phyloP scores from a whole-genome alignment of 2,329 filamentous ascomycete genomes.

The Pseudohalonectria lignicola region DNA sequence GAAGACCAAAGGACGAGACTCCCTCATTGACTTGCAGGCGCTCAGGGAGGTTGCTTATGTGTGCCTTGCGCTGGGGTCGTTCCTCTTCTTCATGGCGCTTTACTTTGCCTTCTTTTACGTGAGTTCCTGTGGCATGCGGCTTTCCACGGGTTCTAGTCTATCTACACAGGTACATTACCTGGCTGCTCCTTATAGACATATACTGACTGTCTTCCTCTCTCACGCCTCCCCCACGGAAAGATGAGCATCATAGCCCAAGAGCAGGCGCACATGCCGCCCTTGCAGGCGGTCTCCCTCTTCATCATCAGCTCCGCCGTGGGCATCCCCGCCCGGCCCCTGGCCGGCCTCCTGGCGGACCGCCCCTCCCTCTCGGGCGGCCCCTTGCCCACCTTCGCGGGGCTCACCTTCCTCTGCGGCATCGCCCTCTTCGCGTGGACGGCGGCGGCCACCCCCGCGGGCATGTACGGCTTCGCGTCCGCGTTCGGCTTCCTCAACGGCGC shows the following conservation, averaged over 20 bases:
- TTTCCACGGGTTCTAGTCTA: no score
- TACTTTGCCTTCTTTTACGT: constrained; percentile 42
- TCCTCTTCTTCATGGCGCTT: constrained; percentile 35
- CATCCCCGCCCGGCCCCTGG: constrained; percentile 40
- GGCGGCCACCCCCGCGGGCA: constrained; percentile 26
- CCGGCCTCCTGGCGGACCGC: constrained; percentile 39
- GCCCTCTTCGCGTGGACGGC: constrained; percentile 38
- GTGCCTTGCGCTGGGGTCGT: constrained; percentile 24
- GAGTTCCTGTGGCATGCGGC: no score
- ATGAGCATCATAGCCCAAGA: constrained; percentile 20
- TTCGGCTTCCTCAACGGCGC: constrained; percentile 32
- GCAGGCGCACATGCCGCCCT: constrained; percentile 31
- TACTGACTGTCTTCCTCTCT: neutral
- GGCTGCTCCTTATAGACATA: no score
- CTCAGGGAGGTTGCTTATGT: constrained; percentile 37
- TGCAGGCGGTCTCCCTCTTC: constrained; percentile 40
- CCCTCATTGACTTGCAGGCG: constrained; percentile 36
- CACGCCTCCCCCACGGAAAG: constrained; percentile 7
- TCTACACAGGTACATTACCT: no score
- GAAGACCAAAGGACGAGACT: constrained; percentile 26
- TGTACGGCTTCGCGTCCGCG: constrained; percentile 31
- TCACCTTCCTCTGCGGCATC: constrained; percentile 30
- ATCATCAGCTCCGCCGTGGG: constrained; percentile 47
- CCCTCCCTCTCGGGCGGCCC: constrained; percentile 29
- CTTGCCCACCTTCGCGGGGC: constrained; percentile 38